These are phyloP conservation scores for Vanrija sp. DNA, from an alignment of 1,284 basidiomycete genomes.

Conservation along the genomic window DNA sequence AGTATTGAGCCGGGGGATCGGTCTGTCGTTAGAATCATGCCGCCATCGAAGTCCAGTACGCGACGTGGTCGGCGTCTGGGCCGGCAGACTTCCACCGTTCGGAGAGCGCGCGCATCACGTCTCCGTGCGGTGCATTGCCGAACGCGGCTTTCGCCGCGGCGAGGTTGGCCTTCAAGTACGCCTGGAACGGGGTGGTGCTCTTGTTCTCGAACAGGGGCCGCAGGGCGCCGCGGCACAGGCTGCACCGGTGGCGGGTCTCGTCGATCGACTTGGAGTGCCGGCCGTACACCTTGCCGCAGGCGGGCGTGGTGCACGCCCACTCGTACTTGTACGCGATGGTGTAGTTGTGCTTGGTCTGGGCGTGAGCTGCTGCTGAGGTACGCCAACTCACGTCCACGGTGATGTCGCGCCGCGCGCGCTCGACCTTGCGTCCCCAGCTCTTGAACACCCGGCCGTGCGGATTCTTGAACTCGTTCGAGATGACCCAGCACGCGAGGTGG, in stretches of 20 bases:
- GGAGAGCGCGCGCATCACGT: slow-evolving; percentile 42
- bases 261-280: slow-evolving; percentile 47
- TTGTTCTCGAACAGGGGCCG: slow-evolving; percentile 37
- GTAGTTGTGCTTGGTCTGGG: slow-evolving; percentile 45
- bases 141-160: slow-evolving; percentile 38
- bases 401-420: slow-evolving; percentile 39
- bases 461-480: slow-evolving; percentile 42
- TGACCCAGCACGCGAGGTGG: slow-evolving; percentile 45
- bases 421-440: slow-evolving; percentile 44
- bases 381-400: slow-evolving; percentile 39
- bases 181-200: slow-evolving; percentile 31
- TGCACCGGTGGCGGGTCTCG: slow-evolving; percentile 34
- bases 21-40: no score
- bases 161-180: slow-evolving; percentile 42
- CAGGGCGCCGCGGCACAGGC: slow-evolving; percentile 33
- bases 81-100: slow-evolving; percentile 34
- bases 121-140: slow-evolving; percentile 34
- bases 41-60: slow-evolving; percentile 7
- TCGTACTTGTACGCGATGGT: slow-evolving; percentile 45
- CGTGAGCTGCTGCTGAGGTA: neutral
- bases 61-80: slow-evolving; percentile 14
- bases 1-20: no score
- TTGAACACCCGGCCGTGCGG: slow-evolving; percentile 47
- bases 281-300: slow-evolving; percentile 37
- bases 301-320: slow-evolving; percentile 38